Evolutionary conservation across 1,284 basidiomycete species (phyloP).

Genomic region (Tetrapyrgos nigripes): DNA sequence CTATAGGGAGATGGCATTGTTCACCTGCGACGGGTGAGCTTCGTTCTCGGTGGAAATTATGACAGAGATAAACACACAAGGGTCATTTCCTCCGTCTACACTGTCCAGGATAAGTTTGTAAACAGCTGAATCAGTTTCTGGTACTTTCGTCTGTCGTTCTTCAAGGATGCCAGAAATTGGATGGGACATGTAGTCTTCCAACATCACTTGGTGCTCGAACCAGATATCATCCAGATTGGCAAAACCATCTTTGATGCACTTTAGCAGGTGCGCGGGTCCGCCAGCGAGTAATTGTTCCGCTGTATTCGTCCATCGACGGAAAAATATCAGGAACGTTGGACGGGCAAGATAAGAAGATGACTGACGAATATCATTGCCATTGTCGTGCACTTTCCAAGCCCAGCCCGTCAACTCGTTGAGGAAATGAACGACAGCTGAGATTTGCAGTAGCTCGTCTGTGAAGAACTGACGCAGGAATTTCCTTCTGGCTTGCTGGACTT

Average conservation of each 20-base stretch:
- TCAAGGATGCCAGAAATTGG: conserved; percentile 28
- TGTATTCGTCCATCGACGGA: neutral
- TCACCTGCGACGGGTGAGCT: conserved; percentile 24
- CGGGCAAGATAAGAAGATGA: neutral
- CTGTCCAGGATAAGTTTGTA: conserved; percentile 37
- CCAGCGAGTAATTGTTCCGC: conserved; percentile 18
- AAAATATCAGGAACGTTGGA: neutral
- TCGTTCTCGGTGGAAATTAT: neutral
- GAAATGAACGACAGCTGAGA: conserved; percentile 32
- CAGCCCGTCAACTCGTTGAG: conserved; percentile 26
- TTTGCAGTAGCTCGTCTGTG: conserved; percentile 32
- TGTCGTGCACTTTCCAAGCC: conserved; percentile 9
- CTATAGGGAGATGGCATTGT: conserved; percentile 21
- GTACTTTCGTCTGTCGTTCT: conserved; percentile 28
- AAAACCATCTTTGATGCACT: conserved; percentile 12
- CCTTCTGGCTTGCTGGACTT: conserved; percentile 14
- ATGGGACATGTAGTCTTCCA: conserved; percentile 22
- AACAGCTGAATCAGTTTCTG: conserved; percentile 21
- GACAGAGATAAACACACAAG: conserved; percentile 29
- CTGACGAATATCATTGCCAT: conserved; percentile 6
- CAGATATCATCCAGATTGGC: conserved; percentile 3
- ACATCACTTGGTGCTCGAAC: conserved; percentile 2
- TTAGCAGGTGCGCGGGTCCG: conserved; percentile 18
- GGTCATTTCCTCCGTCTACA: conserved; percentile 28
- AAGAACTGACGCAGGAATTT: conserved; percentile 26